Evolutionary conservation across 2,329 filamentous ascomycete species (phyloP).

Genomic region (Aspergillus sp.): DNA sequence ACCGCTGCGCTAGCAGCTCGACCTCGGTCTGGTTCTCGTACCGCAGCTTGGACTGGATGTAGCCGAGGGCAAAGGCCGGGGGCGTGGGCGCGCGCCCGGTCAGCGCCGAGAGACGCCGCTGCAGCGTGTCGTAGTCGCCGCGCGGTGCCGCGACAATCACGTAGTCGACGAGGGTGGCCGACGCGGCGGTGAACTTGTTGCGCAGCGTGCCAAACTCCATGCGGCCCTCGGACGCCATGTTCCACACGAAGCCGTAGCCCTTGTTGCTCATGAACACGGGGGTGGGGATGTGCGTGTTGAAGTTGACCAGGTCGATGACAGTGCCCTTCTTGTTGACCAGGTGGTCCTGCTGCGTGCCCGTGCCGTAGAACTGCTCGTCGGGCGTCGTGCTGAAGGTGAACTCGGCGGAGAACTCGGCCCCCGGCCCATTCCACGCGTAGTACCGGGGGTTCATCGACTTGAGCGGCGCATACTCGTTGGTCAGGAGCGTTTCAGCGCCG

Average conservation of each 20-base stretch:
- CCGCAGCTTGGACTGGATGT: constrained; percentile 64
- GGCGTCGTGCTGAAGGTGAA: constrained; percentile 37
- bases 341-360: constrained; percentile 65
- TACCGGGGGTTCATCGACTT: constrained; percentile 37
- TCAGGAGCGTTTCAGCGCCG: constrained; percentile 36
- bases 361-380: constrained; percentile 60
- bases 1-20: constrained; percentile 56
- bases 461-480: constrained; percentile 32
- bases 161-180: constrained; percentile 58
- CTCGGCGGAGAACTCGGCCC: constrained; percentile 35
- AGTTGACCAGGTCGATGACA: constrained; percentile 61
- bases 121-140: constrained; percentile 53
- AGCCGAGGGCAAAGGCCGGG: constrained; percentile 63
- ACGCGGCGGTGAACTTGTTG: constrained; percentile 57
- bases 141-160: constrained; percentile 54
- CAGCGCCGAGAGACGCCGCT: constrained; percentile 51
- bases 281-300: constrained; percentile 63
- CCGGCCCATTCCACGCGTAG: constrained; percentile 33
- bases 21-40: constrained; percentile 64
- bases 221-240: constrained; percentile 59
- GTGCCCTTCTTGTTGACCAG: constrained; percentile 58
- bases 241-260: constrained; percentile 64
- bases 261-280: constrained; percentile 58
- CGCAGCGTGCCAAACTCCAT: constrained; percentile 59
- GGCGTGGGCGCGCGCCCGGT: constrained; percentile 61